Percentiles rank a stretch among this genome's conserved stretches.
phyloP scores from a whole-genome alignment of 768 basidiomycete genomes.

The Crepidotus variabilis region DNA sequence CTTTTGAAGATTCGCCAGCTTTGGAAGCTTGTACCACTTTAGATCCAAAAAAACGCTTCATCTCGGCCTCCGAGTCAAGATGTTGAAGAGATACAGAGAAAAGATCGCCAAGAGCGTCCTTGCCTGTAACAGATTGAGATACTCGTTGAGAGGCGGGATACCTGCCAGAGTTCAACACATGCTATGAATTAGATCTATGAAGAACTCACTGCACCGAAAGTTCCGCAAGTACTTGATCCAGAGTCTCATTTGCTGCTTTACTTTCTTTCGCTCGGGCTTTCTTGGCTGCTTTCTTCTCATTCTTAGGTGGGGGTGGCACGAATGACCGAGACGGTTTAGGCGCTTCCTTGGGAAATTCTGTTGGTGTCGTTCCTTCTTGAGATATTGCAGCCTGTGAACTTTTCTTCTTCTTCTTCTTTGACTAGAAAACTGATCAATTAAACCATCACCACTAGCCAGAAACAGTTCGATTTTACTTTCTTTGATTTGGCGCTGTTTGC shows the following conservation, averaged over 20 bases:
- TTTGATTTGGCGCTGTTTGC: conserved; percentile 27
- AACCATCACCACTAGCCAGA: background rate
- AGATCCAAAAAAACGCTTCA: conserved; percentile 91
- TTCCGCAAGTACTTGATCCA: conserved; percentile 83
- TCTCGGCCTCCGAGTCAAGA: conserved; percentile 86
- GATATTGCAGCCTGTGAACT: conserved; percentile 7
- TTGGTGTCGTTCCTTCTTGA: conserved; percentile 3
- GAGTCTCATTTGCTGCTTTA: conserved; percentile 67
- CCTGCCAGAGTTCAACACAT: conserved; percentile 23
- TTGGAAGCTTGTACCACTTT: conserved; percentile 75
- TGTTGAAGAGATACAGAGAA: conserved; percentile 77
- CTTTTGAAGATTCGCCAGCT: conserved; percentile 28
- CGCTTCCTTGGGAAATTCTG: conserved; percentile 4
- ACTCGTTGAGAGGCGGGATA: conserved; percentile 50
- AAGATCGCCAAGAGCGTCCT: conserved; percentile 45
- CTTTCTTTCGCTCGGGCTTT: conserved; percentile 65
- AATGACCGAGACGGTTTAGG: conserved; percentile 8
- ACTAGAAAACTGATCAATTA: conserved; percentile 10
- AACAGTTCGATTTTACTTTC: conserved; percentile 26
- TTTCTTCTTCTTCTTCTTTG: conserved; percentile 43
- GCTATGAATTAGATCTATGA: background rate
- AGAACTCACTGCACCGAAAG: conserved; percentile 66
- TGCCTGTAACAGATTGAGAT: conserved; percentile 22
- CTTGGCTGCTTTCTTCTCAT: conserved; percentile 58
- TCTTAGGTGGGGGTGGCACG: conserved; percentile 22